Conservation (phyloP, 23 red algal species). For the Gracilaria domingensis region DNA sequence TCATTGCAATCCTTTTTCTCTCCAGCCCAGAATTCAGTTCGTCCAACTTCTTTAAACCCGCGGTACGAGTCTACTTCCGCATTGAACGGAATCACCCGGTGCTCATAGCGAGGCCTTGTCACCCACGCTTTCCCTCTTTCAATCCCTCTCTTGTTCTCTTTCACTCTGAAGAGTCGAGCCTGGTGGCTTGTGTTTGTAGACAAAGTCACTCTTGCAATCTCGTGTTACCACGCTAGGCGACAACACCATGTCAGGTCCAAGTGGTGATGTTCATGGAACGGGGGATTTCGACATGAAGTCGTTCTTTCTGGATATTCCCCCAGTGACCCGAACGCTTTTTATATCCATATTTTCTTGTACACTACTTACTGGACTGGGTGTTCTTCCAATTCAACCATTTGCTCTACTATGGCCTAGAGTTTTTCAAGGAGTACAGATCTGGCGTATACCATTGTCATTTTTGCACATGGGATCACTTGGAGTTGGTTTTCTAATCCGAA, state of each 20-base stretch:
- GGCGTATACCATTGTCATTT: conserved; percentile 76
- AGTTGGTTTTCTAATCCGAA: conserved; percentile 81
- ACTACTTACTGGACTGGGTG: conserved; percentile 59
- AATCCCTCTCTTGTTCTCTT: too few species aligned
- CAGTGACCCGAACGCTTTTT: conserved; percentile 76
- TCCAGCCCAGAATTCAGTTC: background rate
- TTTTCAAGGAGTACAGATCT: conserved; percentile 73
- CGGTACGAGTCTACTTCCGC: too few species aligned
- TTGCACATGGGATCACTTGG: conserved; percentile 81
- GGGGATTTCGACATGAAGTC: conserved; percentile 72
- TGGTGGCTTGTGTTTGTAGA: background rate
- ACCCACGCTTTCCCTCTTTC: too few species aligned
- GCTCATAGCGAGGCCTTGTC: too few species aligned
- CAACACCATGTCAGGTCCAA: conserved; percentile 53
- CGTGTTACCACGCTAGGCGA: background rate
- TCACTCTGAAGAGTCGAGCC: background rate
- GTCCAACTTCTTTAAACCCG: too few species aligned
- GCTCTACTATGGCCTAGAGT: conserved; percentile 72
- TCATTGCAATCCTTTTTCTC: too few species aligned
- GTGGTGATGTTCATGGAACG: conserved; percentile 53
- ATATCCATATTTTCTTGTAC: conserved; percentile 75
- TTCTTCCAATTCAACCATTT: conserved; percentile 58
- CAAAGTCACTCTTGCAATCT: background rate
- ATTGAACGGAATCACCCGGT: too few species aligned
- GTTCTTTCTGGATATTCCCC: conserved; percentile 78